Evolutionary conservation across 2,329 filamentous ascomycete species (phyloP).

Genomic region (Penicillium expansum): DNA sequence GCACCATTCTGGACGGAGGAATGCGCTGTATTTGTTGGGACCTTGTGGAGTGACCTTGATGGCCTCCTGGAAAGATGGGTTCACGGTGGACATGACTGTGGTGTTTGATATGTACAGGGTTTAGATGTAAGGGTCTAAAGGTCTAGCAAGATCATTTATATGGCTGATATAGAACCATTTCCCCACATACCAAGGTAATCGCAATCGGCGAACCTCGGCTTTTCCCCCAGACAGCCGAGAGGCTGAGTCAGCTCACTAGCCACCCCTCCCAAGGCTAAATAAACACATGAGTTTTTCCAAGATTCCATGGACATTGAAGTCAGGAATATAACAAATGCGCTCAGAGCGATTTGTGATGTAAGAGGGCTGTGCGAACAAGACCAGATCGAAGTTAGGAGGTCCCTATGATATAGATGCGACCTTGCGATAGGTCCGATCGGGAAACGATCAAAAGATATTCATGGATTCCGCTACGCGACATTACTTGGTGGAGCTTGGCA

Average conservation of each 20-base stretch:
- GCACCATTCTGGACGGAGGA: constrained; percentile 60
- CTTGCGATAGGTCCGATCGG: neutral
- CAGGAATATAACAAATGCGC: neutral
- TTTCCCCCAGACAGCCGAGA: neutral
- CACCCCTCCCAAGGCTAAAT: too few relatives aligned
- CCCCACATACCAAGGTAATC: neutral
- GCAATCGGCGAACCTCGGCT: constrained; percentile 7
- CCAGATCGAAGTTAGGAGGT: neutral
- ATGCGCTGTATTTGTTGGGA: constrained; percentile 58
- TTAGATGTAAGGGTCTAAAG: neutral
- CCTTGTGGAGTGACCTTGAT: constrained; percentile 37
- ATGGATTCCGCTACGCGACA: neutral
- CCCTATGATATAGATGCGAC: neutral
- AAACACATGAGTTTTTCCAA: neutral
- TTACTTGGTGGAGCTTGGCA: neutral
- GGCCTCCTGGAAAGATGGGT: constrained; percentile 38
- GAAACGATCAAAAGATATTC: neutral
- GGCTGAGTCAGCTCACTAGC: neutral
- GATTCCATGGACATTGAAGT: neutral
- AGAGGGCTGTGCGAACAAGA: neutral
- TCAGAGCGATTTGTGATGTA: neutral
- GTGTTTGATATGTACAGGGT: neutral
- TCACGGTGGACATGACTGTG: constrained; percentile 18
- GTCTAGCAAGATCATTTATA: neutral
- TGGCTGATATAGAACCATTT: neutral